These are phyloP conservation scores for Diaporthe ampelina DNA, from an alignment of 2,329 filamentous ascomycete species.

Conservation along the genomic window DNA sequence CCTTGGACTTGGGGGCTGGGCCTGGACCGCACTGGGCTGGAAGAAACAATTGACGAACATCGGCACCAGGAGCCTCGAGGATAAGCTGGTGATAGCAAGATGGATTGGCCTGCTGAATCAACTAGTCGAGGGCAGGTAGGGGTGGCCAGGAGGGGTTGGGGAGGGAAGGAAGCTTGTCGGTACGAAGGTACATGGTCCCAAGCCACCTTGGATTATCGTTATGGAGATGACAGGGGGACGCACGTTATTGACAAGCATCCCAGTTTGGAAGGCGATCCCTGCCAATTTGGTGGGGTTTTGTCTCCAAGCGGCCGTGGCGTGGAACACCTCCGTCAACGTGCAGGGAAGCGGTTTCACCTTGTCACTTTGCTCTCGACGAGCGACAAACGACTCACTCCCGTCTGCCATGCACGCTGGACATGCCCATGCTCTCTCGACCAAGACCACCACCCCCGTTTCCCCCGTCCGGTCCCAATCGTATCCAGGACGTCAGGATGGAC, in stretches of 20 bases:
- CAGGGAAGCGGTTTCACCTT: slow-evolving; percentile 35
- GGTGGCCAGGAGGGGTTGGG: neutral
- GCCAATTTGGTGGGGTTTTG: slow-evolving; percentile 21
- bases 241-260: slow-evolving; percentile 25
- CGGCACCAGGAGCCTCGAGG: neutral
- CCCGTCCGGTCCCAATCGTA: slow-evolving; percentile 13
- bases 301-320: slow-evolving; percentile 27
- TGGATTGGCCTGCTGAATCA: neutral
- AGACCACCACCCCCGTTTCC: neutral
- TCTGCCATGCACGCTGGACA: neutral
- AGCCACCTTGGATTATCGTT: neutral
- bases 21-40: slow-evolving; percentile 5
- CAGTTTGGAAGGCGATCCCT: slow-evolving; percentile 27
- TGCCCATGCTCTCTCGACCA: neutral
- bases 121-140: neutral
- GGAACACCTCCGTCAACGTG: slow-evolving; percentile 32
- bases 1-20: neutral
- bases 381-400: neutral
- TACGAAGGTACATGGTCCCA: neutral
- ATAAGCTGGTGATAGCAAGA: neutral
- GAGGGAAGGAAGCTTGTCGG: slow-evolving; percentile 6
- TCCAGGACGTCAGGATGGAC: neutral
- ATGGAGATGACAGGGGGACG: slow-evolving; percentile 23
- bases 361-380: slow-evolving; percentile 17
- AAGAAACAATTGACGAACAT: neutral